Evolutionary conservation across 164 flowering plant genomes (phyloP), one percentile per base, ranked within the genome.

Genomic region (Pachysandra terminalis): DNA sequence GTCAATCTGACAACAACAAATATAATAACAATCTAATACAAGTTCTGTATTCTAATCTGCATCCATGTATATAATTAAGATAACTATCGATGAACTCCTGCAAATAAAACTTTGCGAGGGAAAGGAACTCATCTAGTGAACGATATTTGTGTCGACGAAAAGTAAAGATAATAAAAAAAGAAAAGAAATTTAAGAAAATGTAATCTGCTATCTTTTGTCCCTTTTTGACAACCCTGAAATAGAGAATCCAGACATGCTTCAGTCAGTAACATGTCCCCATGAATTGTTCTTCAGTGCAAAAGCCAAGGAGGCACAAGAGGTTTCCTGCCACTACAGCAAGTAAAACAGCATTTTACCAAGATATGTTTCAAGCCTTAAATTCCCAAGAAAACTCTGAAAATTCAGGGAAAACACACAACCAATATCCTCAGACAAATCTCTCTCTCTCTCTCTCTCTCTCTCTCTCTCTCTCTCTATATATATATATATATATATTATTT

Each of bases 261-360:
- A 60, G 71, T 66, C 63, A 9, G 54, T 5, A 61, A 68, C 61
- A 45, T 72, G 81, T 75, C 24, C 83, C 77, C 68, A 67, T 70
- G 70, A 76, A 70, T 64, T 66, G 75, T 45, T 1, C 14, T 45
- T 45, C 75, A 71, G 57, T 65, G 70, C 65, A 63, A 71, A 64
- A 70, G 70, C 59, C 35, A 67, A 70, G 49, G 67, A 65, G 62
- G 61, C 69, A 61, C 35, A 65, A 57, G 22, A 74, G 56, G 53
- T 63, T 45, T 41, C 28, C 32, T 25, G 49, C 54, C 52, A 45
- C 24, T 48, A 63, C 13, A 63, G 21, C 55, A 63, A 23, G 54
- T 35, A 22, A 63, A 45, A 48, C 19, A 14, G 21, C 10, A 10
- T 32, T 32, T 32, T 32, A 32, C 37, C 37, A 32, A n/a, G n/a